Evolutionary conservation across 2,329 filamentous ascomycete species (phyloP).

Genomic region (Erysiphe neolycopersici): DNA sequence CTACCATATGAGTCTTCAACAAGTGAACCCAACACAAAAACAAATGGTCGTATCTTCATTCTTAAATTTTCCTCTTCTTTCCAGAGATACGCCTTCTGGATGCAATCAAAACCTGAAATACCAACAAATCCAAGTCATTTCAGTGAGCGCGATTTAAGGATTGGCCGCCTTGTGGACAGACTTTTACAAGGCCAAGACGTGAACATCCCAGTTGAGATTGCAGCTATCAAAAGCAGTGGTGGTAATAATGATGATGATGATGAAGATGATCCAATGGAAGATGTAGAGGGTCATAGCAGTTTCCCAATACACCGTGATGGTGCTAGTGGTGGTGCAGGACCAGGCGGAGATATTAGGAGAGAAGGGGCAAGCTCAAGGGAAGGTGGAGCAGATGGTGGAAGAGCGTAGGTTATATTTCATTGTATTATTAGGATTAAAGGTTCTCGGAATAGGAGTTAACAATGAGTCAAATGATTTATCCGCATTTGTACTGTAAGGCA

Average conservation of each 20-base stretch:
- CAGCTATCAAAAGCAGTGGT: slow-evolving; percentile 25
- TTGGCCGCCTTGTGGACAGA: slow-evolving; percentile 64
- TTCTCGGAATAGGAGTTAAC: slow-evolving; percentile 4
- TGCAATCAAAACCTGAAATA: slow-evolving; percentile 70
- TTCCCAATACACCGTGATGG: slow-evolving; percentile 31
- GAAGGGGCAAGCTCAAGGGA: slow-evolving; percentile 74
- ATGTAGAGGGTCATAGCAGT: slow-evolving; percentile 39
- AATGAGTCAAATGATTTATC: slow-evolving; percentile 2
- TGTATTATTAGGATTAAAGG: slow-evolving; percentile 8
- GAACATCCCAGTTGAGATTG: slow-evolving; percentile 47
- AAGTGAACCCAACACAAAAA: slow-evolving; percentile 31
- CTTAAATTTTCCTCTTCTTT: slow-evolving; percentile 88
- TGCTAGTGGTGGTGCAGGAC: slow-evolving; percentile 49
- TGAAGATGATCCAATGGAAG: slow-evolving; percentile 54
- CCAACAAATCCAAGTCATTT: slow-evolving; percentile 48
- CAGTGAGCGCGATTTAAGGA: slow-evolving; percentile 61
- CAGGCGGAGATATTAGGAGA: slow-evolving; percentile 70
- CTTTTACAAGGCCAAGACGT: slow-evolving; percentile 76
- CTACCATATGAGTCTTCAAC: slow-evolving; percentile 49
- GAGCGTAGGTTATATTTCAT: slow-evolving; percentile 68
- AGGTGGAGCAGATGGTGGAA: slow-evolving; percentile 82
- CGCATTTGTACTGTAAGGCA: slow-evolving; percentile 13
- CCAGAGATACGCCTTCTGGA: slow-evolving; percentile 80
- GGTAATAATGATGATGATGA: slow-evolving; percentile 35
- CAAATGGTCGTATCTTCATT: slow-evolving; percentile 73